Evolutionary conservation across 495 filamentous ascomycete species (phyloP).

Genomic region (Aspergillus indologenus): DNA sequence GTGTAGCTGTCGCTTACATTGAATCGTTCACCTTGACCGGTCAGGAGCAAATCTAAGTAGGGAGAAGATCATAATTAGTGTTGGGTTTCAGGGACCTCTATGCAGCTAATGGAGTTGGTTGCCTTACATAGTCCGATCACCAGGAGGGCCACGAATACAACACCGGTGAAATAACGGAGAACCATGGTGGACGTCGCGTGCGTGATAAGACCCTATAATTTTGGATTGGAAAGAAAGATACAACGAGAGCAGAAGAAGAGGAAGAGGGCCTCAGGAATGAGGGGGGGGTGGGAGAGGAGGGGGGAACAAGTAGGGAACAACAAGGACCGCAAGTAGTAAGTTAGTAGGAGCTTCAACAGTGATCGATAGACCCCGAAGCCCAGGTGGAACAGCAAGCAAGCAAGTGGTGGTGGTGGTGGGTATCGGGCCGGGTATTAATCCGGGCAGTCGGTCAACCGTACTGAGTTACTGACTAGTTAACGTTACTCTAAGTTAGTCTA

Average conservation of each 20-base stretch:
- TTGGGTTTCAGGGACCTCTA: conserved; percentile 15
- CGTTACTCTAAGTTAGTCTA: background rate
- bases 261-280: conserved; percentile 16
- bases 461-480: background rate
- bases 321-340: background rate
- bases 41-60: conserved; percentile 89
- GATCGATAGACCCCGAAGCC: conserved; percentile 12
- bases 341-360: conserved; percentile 6
- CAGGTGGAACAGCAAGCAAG: conserved; percentile 9
- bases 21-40: conserved; percentile 91
- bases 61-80: conserved; percentile 35
- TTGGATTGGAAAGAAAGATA: conserved; percentile 18
- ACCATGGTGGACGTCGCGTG: conserved; percentile 43
- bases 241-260: conserved; percentile 24
- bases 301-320: background rate
- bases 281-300: background rate
- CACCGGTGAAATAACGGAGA: conserved; percentile 64
- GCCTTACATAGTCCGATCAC: conserved; percentile 84
- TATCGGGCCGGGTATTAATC: conserved; percentile 27
- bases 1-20: conserved; percentile 61
- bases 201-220: conserved; percentile 2
- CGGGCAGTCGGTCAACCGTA: conserved; percentile 10
- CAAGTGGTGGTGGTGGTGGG: conserved; percentile 8
- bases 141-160: conserved; percentile 65
- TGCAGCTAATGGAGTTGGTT: conserved; percentile 16